Base-by-base conservation (phyloP, 129 eudicot species). In the Ambrosia trifida region DNA sequence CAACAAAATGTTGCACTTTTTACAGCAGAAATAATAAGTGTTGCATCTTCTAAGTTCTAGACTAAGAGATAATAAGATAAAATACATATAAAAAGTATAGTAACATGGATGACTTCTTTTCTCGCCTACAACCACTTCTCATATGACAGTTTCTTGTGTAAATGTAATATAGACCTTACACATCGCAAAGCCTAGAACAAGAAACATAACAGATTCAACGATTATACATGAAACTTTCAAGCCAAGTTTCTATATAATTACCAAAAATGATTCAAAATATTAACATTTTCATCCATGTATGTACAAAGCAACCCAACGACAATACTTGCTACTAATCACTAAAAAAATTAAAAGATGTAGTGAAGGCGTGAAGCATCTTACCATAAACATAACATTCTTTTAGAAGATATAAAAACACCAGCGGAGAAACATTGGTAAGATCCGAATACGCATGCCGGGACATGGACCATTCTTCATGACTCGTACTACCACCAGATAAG, bases 401-500 rank as follows among this genome's bases (percentile, higher is more conserved):
- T 70, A 95, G 76, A 63, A 95, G 96, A 79, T 86, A 83, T 69
- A 90, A 65, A 72, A 95, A 95, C 58, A 95, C 91, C 73, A 86
- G 72, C 67, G 99, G 97, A 75, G 99, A 81, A 82, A 95, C 97
- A 83, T 75, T 76, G 54, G 94, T 84, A 45, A 95, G 89, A 86
- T 95, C 96, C 56, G 78, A 79, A 76, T 76, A 90, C n/a, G 96
- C 81, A 78, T 95, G 99, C 32, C 57, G 72, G 67, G 83, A 68
- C 45, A 94, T 67, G 33, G 95, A 38, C 84, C 72, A 80, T 63
- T 72, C 73, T 72, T 84, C 86, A 28, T 72, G 72, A 66, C 35
- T 66, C 65, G 53, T 59, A 59, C 57, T 73, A 36, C 62, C 52
- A 20, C 47, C 53, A 2, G 72, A 79, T 63, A 61, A 73, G 45